Percentiles rank a stretch among this genome's conserved stretches.
Evolutionary conservation across 2,329 filamentous ascomycete genomes (phyloP).

Genomic region (Zymoseptoria ardabiliae): DNA sequence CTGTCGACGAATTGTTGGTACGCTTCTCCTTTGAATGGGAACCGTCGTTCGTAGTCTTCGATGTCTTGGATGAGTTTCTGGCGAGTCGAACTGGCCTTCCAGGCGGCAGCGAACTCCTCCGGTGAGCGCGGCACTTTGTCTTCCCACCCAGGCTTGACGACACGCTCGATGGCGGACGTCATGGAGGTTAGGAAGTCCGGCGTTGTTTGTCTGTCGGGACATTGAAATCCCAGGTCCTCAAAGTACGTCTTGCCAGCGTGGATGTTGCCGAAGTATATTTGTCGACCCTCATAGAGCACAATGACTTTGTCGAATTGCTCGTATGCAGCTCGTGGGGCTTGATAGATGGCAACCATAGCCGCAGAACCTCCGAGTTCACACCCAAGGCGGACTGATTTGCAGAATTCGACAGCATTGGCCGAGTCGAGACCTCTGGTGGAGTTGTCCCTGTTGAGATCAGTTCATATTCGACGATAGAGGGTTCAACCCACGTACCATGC

Average conservation of each 20-base stretch:
- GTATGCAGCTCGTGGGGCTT: conserved; percentile 61
- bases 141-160: conserved; percentile 39
- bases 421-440: conserved; percentile 66
- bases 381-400: conserved; percentile 60
- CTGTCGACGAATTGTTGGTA: conserved; percentile 41
- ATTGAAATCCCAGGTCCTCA: conserved; percentile 62
- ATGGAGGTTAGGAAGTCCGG: conserved; percentile 74
- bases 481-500: conserved; percentile 56
- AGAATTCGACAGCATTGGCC: conserved; percentile 69
- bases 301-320: conserved; percentile 64
- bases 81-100: conserved; percentile 49
- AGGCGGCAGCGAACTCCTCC: conserved; percentile 44
- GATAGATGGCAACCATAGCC: conserved; percentile 66
- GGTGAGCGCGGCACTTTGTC: conserved; percentile 42
- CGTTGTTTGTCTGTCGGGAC: conserved; percentile 63
- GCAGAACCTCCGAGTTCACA: conserved; percentile 61
- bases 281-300: conserved; percentile 60
- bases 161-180: conserved; percentile 46
- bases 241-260: conserved; percentile 62
- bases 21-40: conserved; percentile 39
- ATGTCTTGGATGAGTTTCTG: conserved; percentile 38
- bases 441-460: conserved; percentile 53
- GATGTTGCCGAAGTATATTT: conserved; percentile 63
- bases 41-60: conserved; percentile 40
- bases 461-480: neutral